phyloP scores from a whole-genome alignment of 768 basidiomycete species.

The Hemileccinum impolitum region DNA sequence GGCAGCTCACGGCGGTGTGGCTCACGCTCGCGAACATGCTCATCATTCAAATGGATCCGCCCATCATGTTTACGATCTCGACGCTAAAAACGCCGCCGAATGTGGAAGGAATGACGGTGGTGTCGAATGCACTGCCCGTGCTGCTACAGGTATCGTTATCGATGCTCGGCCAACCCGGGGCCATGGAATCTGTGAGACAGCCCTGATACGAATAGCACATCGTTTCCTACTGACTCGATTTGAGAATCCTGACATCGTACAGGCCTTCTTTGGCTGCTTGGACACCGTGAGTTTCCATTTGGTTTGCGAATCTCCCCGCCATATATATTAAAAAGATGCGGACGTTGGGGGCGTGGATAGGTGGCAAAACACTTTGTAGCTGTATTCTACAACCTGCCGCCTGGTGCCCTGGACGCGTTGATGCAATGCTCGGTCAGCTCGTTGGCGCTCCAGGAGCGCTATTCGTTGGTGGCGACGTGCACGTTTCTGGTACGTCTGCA shows the following conservation, averaged over 20 bases:
- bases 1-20: conserved; percentile 80
- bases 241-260: conserved; percentile 90
- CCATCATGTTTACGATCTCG: conserved; percentile 36
- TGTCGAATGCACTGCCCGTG: conserved; percentile 52
- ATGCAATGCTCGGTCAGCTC: conserved; percentile 67
- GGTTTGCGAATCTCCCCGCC: too few species aligned
- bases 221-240: conserved; percentile 7
- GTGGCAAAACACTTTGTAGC: conserved; percentile 58
- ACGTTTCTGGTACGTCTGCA: conserved; percentile 68
- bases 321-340: too few species aligned
- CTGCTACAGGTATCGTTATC: conserved; percentile 57
- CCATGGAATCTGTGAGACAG: conserved; percentile 64
- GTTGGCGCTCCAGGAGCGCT: conserved; percentile 75
- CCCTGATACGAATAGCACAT: background rate
- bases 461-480: conserved; percentile 78
- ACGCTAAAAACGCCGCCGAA: conserved; percentile 52
- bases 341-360: conserved; percentile 17
- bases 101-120: conserved; percentile 53
- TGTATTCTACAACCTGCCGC: conserved; percentile 60
- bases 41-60: conserved; percentile 78
- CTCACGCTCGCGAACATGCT: conserved; percentile 78
- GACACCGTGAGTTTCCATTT: conserved; percentile 52
- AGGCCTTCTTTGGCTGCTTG: conserved; percentile 82
- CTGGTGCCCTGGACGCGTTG: conserved; percentile 60
- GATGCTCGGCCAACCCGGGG: conserved; percentile 51